Base-by-base conservation (phyloP, 2,329 filamentous ascomycete species). In the Colletotrichum viniferum region DNA sequence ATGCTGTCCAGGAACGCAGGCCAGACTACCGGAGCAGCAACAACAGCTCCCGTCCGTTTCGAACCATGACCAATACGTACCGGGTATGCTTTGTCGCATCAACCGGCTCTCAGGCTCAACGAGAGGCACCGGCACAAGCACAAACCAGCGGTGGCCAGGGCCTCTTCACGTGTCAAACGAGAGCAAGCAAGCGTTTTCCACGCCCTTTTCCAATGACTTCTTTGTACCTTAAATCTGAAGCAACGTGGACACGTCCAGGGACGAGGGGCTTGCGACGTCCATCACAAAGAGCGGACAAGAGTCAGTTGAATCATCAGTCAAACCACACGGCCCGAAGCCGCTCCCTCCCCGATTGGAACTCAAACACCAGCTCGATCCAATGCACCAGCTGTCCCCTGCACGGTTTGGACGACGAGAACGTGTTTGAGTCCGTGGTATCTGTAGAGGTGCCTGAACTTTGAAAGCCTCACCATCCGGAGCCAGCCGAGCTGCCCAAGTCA, bases 251-350 rank as follows among this genome's bases (percentile, higher is more conserved):
- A 62, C 28, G 58, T 38, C 26, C 73, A 73, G 48, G 48, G 61
- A 56, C 34, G n/a, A 18, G 34, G 32, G 55, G 18, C 48, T 12
- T 69, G 32, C 18, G 66, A 60, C 66, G 9, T 61, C 67, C 34
- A 18, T 69, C 67, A 62, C 67, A 32, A 69, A 63, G 64, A 60
- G 38, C 55, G 48, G 34, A 38, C 55, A 60, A 75, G 73, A 75
- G 63, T 73, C 69, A 69, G 73, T 75, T 21, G 69, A 75, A 72
- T 62, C 73, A 63, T 72, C 55, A 63, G 68, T 68, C 72, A 74
- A 75, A 75, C 69, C 73, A 73, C 21, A 65, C 73, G 73, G 73
- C 73, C 73, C 69, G 73, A 75, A 75, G 69, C 69, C 73, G 73
- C 63, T 24, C 60, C 32, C 43, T 68, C 71, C 43, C 69, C 73